Base-by-base conservation (phyloP, 768 basidiomycete genomes). In the Suillus alpinus region DNA sequence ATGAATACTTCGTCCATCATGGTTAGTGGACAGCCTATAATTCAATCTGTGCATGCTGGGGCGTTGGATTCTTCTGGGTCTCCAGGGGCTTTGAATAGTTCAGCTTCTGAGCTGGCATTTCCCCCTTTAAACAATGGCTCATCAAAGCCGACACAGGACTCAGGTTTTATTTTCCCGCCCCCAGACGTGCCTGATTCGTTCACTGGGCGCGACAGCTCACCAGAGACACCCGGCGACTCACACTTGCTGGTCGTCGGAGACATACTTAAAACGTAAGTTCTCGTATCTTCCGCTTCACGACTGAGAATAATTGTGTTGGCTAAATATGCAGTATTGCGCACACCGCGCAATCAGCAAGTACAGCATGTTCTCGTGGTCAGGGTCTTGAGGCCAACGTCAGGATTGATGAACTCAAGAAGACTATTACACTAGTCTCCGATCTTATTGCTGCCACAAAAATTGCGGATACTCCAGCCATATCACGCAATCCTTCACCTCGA, bases 271-370 rank as follows among this genome's bases (percentile, higher is more conserved):
- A 80, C 82, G 88, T 88, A 66, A 71, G 83, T 71, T 55, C 37
- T 34, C 26, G 9, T 18, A 55, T 55, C 10, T 39, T 55, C 37
- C 37, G 26, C 37, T 55, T 55, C 23, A 9, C 37, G 37, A 18
- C 53, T 2, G 29, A 26, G 53, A 37, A 39, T 55, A 55, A 39
- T 55, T 37, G 16, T 55, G 10, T 55, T 61, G 64, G 59, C 63
- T 62, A 67, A 57, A 60, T 63, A 58, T 63, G 44, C 67, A 88
- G 87, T 70, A 86, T 88, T 65, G 84, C 82, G 44, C 79, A 82
- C 58, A 86, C 85, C 16, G 86, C 86, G 41, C 77, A 80, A 57
- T 82, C 83, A 47, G 86, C 84, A 46, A 82, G 79, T 44, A 77
- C 78, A 41, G 80, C 81, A 37, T 86, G 82, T 63, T 75, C 75